Conservation (phyloP, 2,329 filamentous ascomycete genomes). For the Diaporthe sp. region DNA sequence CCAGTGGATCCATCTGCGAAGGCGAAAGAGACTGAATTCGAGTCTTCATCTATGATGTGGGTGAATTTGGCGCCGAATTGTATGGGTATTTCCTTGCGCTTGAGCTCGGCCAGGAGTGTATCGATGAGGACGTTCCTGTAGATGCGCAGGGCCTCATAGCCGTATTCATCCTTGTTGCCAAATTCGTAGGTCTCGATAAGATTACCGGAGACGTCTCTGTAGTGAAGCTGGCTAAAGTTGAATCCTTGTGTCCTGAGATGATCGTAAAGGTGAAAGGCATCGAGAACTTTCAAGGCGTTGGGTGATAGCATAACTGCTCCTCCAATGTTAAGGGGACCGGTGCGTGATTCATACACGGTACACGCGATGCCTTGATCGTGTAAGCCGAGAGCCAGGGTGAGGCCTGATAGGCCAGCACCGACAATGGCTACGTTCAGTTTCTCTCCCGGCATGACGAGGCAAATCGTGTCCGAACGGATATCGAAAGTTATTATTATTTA, state of each 20-base stretch:
- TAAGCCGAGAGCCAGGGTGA: constrained; percentile 68
- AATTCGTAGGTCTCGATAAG: constrained; percentile 61
- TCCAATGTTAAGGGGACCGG: constrained; percentile 60
- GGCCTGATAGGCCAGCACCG: constrained; percentile 52
- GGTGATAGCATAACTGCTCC: constrained; percentile 73
- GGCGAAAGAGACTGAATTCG: constrained; percentile 58
- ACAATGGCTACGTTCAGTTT: constrained; percentile 25
- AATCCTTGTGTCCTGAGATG: constrained; percentile 60
- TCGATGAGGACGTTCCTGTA: constrained; percentile 67
- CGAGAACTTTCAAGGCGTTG: constrained; percentile 69
- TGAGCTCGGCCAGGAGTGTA: constrained; percentile 59
- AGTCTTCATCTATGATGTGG: constrained; percentile 57
- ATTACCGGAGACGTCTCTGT: constrained; percentile 54
- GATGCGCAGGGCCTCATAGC: constrained; percentile 67
- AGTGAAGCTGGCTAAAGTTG: constrained; percentile 66
- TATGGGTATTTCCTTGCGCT: constrained; percentile 57
- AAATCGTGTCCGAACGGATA: not conserved
- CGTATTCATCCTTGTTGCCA: constrained; percentile 61
- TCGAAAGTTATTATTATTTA: not conserved
- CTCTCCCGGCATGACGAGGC: not conserved
- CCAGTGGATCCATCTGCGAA: constrained; percentile 61
- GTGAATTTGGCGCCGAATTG: constrained; percentile 64
- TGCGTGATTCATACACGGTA: constrained; percentile 66
- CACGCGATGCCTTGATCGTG: constrained; percentile 64
- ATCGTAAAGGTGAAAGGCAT: constrained; percentile 63